A percentile compares a stretch with the other conserved stretches of the same genome.
phyloP scores from a whole-genome alignment of 345 rosid species.

The Boechera stricta region DNA sequence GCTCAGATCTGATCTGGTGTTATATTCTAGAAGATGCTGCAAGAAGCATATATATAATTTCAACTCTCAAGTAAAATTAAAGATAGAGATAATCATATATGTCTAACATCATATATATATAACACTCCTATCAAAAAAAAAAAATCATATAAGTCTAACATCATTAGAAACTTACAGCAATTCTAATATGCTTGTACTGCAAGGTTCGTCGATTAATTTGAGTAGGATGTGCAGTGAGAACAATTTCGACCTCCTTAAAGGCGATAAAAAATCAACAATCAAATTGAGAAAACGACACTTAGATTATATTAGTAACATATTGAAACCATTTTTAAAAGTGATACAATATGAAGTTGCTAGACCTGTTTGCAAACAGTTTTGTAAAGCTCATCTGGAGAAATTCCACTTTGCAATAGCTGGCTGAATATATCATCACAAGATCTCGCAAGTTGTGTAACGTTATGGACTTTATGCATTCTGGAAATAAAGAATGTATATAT shows the following conservation, averaged over 20 bases:
- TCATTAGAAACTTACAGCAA: constrained; percentile 67
- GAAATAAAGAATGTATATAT: not conserved
- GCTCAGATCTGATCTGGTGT: constrained; percentile 84
- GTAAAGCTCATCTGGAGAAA: constrained; percentile 80
- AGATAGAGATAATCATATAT: constrained; percentile 17
- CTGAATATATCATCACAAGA: constrained; percentile 93
- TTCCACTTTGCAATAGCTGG: constrained; percentile 81
- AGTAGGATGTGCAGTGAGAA: constrained; percentile 98
- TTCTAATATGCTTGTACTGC: constrained; percentile 93
- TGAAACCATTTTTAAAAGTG: not conserved
- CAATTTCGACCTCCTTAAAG: constrained; percentile 90
- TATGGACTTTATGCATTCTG: constrained; percentile 78
- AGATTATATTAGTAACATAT: not conserved
- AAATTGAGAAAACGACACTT: not conserved
- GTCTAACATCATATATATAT: not conserved
- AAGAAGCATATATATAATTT: constrained; percentile 29
- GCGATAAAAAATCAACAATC: constrained; percentile 4
- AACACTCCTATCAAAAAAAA: too few relatives aligned
- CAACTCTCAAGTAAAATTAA: constrained; percentile 20
- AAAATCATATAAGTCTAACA: constrained; percentile 20
- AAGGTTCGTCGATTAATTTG: constrained; percentile 94
- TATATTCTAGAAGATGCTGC: constrained; percentile 93
- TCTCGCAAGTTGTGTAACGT: constrained; percentile 63
- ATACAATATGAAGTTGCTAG: constrained; percentile 17
- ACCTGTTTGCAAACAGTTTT: constrained; percentile 91